Base-by-base conservation (phyloP, 1,139 yeast species). In the Candida mesenterica region DNA sequence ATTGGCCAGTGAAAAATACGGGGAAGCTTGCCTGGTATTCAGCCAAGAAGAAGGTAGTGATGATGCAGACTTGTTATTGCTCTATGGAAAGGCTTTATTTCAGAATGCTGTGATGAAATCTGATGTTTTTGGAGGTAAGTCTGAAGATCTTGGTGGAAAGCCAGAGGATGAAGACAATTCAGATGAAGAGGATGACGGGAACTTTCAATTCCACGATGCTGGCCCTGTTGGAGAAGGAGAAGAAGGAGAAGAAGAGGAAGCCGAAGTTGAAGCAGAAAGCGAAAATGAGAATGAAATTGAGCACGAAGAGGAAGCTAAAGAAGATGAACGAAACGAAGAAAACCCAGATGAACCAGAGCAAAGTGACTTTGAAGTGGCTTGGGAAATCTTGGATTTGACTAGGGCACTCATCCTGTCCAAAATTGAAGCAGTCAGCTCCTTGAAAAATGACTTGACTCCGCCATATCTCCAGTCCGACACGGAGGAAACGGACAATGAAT, bases 61-160 rank as follows among this genome's bases (percentile, higher is more conserved):
- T 35, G 84, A 84, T 51, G 84, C 94, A 2, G 84, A 87, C 42
- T 66, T 87, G 45, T 65, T 89, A 49, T 77, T 75, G 45, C 58
- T 85, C 24, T 88, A 92, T 46, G 97, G 97, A 2, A 77, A 81
- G 51, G 80, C 96, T 1, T 62, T 92, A 28, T 89, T 83, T 58
- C 84, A 82, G 45, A 75, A 77, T 30, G 97, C 94, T 1, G 83
- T 87, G 9, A 65, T 78, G 28, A 81, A 75, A 34, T 79, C 89
- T 2, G 92, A 84, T 32, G 83, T 92, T n/a, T 73, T 92, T 40
- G 96, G 96, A 25, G 84, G 75, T 1, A 61, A 59, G 8, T 57
- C 61, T 23, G 60, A 58, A 10, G 59, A 51, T 19, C 50, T 30
- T 41, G 46, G 28, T 53, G 34, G 44, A 19, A 39, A 48, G 14